Evolutionary conservation across 495 filamentous ascomycete genomes (phyloP).

Genomic region (Tuber brumale): DNA sequence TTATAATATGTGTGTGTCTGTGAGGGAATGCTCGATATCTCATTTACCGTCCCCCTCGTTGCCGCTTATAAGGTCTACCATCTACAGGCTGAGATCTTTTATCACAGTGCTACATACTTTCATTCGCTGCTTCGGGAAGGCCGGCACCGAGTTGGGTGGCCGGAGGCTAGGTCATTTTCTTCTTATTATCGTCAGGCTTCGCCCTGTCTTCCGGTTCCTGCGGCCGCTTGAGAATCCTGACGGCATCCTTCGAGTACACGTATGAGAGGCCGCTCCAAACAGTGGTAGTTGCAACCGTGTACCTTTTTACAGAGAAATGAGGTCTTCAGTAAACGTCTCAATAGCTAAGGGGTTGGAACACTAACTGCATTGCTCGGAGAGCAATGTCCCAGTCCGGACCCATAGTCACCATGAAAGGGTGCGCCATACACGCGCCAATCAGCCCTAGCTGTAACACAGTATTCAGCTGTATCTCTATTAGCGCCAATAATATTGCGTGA

Average conservation of each 20-base stretch:
- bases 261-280: constrained; percentile 81
- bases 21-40: not conserved
- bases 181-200: not conserved
- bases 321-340: not conserved
- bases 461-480: constrained; percentile 47
- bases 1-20: not conserved
- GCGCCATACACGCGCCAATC: constrained; percentile 67
- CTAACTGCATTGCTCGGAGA: constrained; percentile 67
- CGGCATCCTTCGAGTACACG: constrained; percentile 70
- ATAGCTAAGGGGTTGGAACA: constrained; percentile 37
- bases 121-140: not conserved
- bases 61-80: not conserved
- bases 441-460: constrained; percentile 73
- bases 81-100: not conserved
- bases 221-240: constrained; percentile 63
- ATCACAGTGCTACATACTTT: not conserved
- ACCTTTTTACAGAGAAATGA: constrained; percentile 44
- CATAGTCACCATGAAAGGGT: constrained; percentile 56
- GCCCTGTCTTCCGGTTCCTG: constrained; percentile 40
- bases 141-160: not conserved
- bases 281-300: constrained; percentile 72
- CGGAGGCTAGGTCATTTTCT: not conserved
- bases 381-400: constrained; percentile 47
- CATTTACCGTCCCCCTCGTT: not conserved
- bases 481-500: not conserved